A percentile compares a stretch with the other conserved stretches of the same genome.
Conservation (phyloP, 75 land plant species). For the Pinus albicaulis region DNA sequence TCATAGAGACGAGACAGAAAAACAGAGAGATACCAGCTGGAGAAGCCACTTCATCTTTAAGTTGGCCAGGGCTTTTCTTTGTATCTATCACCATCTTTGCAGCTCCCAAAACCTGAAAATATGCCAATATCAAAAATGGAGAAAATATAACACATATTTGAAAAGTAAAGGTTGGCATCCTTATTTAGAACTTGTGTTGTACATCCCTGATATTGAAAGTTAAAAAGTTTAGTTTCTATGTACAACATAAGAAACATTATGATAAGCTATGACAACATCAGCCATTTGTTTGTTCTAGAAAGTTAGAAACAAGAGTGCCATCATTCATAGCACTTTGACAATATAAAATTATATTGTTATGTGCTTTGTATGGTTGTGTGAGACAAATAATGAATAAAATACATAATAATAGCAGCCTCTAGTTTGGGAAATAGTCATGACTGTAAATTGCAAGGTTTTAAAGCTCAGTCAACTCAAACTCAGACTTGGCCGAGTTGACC, state of each 20-base stretch:
- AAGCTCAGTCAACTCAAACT: no score
- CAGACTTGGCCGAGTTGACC: no score
- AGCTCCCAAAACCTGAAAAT: conserved; percentile 80
- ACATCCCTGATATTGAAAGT: not conserved
- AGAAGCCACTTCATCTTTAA: conserved; percentile 94
- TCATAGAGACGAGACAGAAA: not conserved
- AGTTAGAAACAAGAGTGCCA: not conserved
- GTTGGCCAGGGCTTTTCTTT: conserved; percentile 87
- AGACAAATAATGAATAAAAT: no score
- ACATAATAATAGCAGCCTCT: no score
- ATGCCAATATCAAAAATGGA: not conserved
- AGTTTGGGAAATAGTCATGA: no score
- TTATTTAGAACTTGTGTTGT: not conserved
- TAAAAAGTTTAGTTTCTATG: not conserved
- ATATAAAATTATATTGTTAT: no score
- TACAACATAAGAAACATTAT: not conserved
- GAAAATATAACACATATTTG: not conserved
- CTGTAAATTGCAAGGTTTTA: no score
- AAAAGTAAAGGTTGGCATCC: not conserved
- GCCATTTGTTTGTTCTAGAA: not conserved
- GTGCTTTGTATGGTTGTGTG: no score
- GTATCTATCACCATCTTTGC: conserved; percentile 76
- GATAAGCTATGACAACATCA: not conserved
- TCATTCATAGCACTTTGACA: not conserved
- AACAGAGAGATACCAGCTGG: conserved; percentile 66